phyloP scores from a whole-genome alignment of 306 rosid genomes.

The Lablab purpureus region DNA sequence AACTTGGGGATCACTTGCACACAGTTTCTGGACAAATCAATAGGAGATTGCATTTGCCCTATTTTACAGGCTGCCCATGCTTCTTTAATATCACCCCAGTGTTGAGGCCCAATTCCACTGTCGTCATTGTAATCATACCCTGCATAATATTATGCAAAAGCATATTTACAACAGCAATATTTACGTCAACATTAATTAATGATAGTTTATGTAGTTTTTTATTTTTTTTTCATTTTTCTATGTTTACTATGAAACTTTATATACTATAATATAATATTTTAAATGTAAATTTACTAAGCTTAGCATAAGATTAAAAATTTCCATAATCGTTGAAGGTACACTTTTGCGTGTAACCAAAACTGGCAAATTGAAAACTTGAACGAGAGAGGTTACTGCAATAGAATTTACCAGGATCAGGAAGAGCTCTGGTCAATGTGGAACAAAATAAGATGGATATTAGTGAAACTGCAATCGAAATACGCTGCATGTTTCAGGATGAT shows the following conservation, averaged over 20 bases:
- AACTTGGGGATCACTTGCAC: slow-evolving; percentile 44
- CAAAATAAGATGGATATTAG: slow-evolving; percentile 37
- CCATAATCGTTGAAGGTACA: background rate
- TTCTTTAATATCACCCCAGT: slow-evolving; percentile 62
- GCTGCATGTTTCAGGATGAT: slow-evolving; percentile 48
- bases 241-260: background rate
- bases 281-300: background rate
- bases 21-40: slow-evolving; percentile 53
- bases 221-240: background rate
- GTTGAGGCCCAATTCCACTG: slow-evolving; percentile 59
- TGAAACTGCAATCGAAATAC: slow-evolving; percentile 21
- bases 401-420: slow-evolving; percentile 71
- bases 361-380: too few relatives aligned
- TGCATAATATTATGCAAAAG: slow-evolving; percentile 25
- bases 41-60: slow-evolving; percentile 71
- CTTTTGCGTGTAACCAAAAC: background rate
- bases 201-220: background rate
- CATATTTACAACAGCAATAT: background rate
- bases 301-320: background rate
- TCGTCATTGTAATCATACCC: slow-evolving; percentile 56
- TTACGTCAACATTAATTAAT: background rate
- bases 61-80: slow-evolving; percentile 64
- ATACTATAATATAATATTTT: background rate
- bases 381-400: slow-evolving; percentile 20
- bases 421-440: slow-evolving; percentile 44